phyloP scores from a whole-genome alignment of 495 filamentous ascomycete genomes.

The Beverwykella pulmonaria region DNA sequence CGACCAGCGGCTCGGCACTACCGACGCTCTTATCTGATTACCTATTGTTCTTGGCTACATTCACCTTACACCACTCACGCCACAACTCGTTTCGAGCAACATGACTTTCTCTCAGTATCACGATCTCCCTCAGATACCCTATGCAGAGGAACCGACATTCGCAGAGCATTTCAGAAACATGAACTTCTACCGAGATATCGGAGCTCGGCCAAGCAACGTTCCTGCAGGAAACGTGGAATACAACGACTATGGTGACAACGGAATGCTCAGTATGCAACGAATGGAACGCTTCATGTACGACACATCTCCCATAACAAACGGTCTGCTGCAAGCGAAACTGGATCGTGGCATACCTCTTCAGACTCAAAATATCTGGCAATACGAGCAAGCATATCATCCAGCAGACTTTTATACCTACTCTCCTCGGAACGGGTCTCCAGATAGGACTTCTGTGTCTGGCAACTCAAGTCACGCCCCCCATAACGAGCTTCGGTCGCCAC shows the following conservation, averaged over 20 bases:
- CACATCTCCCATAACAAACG: constrained; percentile 15
- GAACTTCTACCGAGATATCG: not conserved
- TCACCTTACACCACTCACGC: not conserved
- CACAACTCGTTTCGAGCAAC: not conserved
- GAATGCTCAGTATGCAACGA: constrained; percentile 14
- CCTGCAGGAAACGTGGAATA: constrained; percentile 3
- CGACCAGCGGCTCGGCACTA: not conserved
- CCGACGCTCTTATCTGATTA: not conserved
- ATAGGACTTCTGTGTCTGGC: constrained; percentile 21
- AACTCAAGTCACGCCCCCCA: constrained; percentile 21
- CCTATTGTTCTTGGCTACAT: not conserved
- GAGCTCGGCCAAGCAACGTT: not conserved
- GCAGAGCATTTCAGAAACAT: constrained; percentile 5
- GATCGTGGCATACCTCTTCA: constrained; percentile 4
- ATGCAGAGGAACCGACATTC: constrained; percentile 10
- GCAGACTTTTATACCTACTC: not conserved
- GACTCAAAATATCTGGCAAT: constrained; percentile 12
- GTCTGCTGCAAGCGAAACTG: constrained; percentile 15
- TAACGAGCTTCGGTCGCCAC: constrained; percentile 28
- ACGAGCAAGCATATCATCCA: constrained; percentile 10
- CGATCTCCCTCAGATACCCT: constrained; percentile 35
- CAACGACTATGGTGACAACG: not conserved
- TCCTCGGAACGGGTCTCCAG: constrained; percentile 24
- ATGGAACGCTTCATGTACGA: constrained; percentile 37
- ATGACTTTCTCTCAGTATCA: constrained; percentile 27